Base-by-base conservation (phyloP, 2,329 filamentous ascomycete genomes). In the Ophiostoma australiae region DNA sequence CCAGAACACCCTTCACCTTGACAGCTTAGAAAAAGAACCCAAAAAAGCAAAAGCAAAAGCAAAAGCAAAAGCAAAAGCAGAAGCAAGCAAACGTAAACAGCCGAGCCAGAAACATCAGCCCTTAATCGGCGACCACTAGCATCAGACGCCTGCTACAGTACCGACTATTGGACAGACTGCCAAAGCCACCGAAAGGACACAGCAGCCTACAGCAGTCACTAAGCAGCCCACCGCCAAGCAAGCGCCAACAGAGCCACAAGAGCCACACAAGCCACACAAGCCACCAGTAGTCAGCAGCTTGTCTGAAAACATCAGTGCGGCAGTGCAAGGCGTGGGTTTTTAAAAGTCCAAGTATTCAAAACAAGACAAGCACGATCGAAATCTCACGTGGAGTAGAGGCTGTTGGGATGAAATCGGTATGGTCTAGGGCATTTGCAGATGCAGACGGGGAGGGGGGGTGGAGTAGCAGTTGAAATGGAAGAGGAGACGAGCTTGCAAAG, bases 351-450 rank as follows among this genome's bases (percentile, higher is more conserved):
- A n/a, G 7, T 20, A 48, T 15, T 15, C 20, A 44, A n/a, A 20
- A 27, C 4, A 27, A 48, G 20, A 48, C 44, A 48, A 48, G 13
- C 44, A 48, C 44, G 52, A 58, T 58, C 52, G 52, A 58, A 58
- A 31, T 63, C 58, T 63, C 58, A 63, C 58, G 58, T 63, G 58
- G 58, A 63, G 58, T 33, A 63, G 27, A 63, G 8, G 58, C 58
- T 63, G 58, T 63, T 63, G 58, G 58, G 23, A 33, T 63, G 58
- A 27, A 63, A 35, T 31, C 3, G 58, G 58, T 27, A 63, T 31
- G 23, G 58, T 63, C 58, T 63, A 63, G 55, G 55, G 55, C 55
- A 61, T 31, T 58, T 48, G 17, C 44, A 48, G 44, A 58, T 63
- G 58, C 58, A 63, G 58, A 33, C 58, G 13, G 27, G 58, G 58